Evolutionary conservation across 169 alveolate species (phyloP).

Genomic region (Sarcocystis neurona): DNA sequence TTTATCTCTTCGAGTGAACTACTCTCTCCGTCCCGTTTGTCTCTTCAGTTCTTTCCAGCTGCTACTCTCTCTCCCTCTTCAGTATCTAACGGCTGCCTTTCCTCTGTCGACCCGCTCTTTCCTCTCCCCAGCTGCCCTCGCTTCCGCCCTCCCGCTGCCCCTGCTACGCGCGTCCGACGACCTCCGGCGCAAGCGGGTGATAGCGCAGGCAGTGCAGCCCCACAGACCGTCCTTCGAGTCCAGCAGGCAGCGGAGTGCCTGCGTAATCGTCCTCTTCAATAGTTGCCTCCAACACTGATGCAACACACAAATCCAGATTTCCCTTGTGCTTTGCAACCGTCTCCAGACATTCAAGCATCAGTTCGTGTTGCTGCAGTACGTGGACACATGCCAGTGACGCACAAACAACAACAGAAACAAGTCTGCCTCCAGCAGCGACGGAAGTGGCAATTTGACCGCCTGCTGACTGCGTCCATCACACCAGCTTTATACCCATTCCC

Average conservation of each 20-base stretch:
- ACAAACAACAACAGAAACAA: not conserved
- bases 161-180: not conserved
- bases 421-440: no score
- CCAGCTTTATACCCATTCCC: no score
- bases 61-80: no score
- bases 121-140: no score
- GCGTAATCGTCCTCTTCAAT: slow-evolving; percentile 18
- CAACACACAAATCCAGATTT: slow-evolving; percentile 5
- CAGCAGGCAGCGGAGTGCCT: slow-evolving; percentile 5
- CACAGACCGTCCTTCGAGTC: slow-evolving; percentile 10
- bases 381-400: not conserved
- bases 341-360: slow-evolving; percentile 9
- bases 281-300: not conserved
- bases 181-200: slow-evolving; percentile 26
- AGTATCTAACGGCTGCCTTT: no score
- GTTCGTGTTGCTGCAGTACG: slow-evolving; percentile 31
- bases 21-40: no score
- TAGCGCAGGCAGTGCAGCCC: slow-evolving; percentile 5
- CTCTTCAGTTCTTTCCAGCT: no score
- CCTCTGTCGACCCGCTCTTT: no score
- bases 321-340: slow-evolving; percentile 27
- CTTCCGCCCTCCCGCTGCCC: no score
- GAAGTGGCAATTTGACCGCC: no score
- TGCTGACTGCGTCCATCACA: no score
- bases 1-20: no score